Evolutionary conservation across 192 early-diverging fungal species (phyloP).

Genomic region (Powellomyces hirtus): DNA sequence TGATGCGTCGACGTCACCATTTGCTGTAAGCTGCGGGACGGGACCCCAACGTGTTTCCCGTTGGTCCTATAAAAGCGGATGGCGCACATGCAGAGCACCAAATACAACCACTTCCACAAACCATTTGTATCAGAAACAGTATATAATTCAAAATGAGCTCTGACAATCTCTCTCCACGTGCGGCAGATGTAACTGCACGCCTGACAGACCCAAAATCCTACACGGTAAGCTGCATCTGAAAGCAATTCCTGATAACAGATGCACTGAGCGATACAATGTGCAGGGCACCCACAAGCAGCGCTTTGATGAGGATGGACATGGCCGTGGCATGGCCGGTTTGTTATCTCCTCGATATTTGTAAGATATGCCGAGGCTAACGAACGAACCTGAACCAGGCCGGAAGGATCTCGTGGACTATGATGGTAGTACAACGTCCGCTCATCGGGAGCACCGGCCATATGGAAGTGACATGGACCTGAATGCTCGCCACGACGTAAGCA

Average conservation of each 20-base stretch:
- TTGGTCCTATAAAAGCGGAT: too few relatives aligned
- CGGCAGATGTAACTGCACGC: constrained; percentile 28
- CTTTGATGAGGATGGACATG: constrained; percentile 32
- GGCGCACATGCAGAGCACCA: too few relatives aligned
- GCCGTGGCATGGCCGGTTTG: constrained; percentile 28
- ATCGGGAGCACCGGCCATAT: constrained; percentile 21
- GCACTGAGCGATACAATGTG: neutral
- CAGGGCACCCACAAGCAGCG: constrained; percentile 35
- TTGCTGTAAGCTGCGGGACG: too few relatives aligned
- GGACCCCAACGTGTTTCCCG: too few relatives aligned
- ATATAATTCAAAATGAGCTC: too few relatives aligned
- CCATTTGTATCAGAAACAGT: too few relatives aligned
- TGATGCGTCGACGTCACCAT: too few relatives aligned
- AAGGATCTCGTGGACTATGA: constrained; percentile 28
- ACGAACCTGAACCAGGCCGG: too few relatives aligned
- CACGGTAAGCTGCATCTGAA: constrained; percentile 11
- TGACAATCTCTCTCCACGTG: constrained; percentile 21
- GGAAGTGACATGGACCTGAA: constrained; percentile 23
- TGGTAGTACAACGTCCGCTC: constrained; percentile 27
- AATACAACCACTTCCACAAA: too few relatives aligned
- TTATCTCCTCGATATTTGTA: too few relatives aligned
- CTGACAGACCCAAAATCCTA: constrained; percentile 20
- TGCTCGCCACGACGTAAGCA: constrained; percentile 2
- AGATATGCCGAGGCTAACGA: too few relatives aligned
- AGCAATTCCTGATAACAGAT: neutral